Evolutionary conservation across 345 rosid genomes (phyloP), one percentile per base, ranked within the genome.

Genomic region (Euphorbia pulcherrima): DNA sequence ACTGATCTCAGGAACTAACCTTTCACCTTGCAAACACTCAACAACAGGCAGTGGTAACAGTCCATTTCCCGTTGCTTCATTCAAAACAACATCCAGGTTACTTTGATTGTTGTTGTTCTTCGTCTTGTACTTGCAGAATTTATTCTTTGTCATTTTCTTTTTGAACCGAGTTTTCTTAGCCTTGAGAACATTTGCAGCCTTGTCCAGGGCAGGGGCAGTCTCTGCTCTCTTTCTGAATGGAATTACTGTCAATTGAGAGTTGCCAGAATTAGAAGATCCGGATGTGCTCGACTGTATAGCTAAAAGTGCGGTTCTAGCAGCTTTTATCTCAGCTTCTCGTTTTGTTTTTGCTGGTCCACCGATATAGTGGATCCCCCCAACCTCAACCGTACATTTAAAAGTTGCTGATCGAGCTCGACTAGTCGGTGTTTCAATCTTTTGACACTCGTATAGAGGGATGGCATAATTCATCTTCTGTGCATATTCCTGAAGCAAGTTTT

Each of bases 401-500:
- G 40, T 62, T 17, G 71, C 50, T 54, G 47, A 69, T 54, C 84
- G 77, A 59, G 85, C 84, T n/a, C n/a, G n/a, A n/a, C n/a, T n/a
- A n/a, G n/a, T n/a, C 0, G 72, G 55, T 35, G 74, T 59, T 73
- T 87, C 93, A 20, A 64, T 78, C 77, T 71, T 85, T 72, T 73
- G 75, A 70, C 90, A 85, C 39, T 68, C 79, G 69, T 91, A 94
- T 33, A 82, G 0, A 8, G 97, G 97, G 71, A 87, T 89, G 2
- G 97, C 96, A 58, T 80, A 87, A 69, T 91, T 91, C 99, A 84
- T 91, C 83, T 89, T 94, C 72, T 91, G 97, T 8, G 97, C 99
- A 72, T 86, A 94, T 78, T 89, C 97, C 74, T 89, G 96, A 69
- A 94, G 89, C 56, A 94, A 82, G 73, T 89, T 91, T 78, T 94